Percentiles rank a stretch among this genome's conserved stretches.
phyloP scores from a whole-genome alignment of 345 rosid genomes.

The Triadica sebifera region DNA sequence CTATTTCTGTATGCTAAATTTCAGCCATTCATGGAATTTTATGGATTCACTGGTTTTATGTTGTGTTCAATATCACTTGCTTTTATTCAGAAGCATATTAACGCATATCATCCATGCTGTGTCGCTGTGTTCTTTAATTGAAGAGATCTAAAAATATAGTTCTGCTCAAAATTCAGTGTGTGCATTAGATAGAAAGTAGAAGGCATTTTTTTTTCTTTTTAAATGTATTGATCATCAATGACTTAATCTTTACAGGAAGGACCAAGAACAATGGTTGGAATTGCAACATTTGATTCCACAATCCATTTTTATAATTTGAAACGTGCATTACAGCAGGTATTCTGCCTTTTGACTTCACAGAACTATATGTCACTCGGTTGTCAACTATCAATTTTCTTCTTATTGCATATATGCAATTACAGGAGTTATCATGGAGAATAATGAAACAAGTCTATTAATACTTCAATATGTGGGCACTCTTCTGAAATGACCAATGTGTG shows the following conservation, averaged over 20 bases:
- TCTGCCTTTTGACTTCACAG: background rate
- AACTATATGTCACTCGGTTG: background rate
- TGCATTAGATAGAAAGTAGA: background rate
- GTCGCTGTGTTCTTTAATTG: background rate
- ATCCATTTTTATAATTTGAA: constrained; percentile 94
- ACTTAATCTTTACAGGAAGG: constrained; percentile 71
- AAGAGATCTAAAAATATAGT: background rate
- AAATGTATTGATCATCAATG: background rate
- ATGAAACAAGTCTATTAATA: background rate
- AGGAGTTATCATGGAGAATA: background rate
- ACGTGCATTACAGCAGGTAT: constrained; percentile 79
- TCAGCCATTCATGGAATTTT: background rate
- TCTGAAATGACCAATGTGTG: background rate
- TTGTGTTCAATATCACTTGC: constrained; percentile 4
- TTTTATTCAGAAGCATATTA: background rate
- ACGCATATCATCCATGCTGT: background rate
- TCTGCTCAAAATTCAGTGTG: background rate
- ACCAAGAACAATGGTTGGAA: constrained; percentile 91
- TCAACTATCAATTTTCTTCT: background rate
- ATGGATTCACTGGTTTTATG: background rate
- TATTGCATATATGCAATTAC: background rate
- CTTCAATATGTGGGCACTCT: background rate
- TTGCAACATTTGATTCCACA: constrained; percentile 95
- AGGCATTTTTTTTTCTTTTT: no score
- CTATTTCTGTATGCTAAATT: background rate